phyloP scores from a whole-genome alignment of 1,139 yeast genomes.

The Nakaseomyces bracarensis region DNA sequence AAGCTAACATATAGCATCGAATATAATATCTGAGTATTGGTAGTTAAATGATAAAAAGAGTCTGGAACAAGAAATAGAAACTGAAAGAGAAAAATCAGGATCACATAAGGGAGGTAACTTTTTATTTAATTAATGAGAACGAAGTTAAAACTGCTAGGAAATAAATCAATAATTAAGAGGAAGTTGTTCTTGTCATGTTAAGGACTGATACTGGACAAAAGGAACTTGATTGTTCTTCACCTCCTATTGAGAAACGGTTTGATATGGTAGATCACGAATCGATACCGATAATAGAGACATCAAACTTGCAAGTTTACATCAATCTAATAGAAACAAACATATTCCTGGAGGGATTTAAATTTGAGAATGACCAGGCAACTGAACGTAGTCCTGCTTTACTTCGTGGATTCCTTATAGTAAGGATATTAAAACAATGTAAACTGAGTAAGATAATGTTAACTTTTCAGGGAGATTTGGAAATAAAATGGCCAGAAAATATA shows the following conservation, averaged over 20 bases:
- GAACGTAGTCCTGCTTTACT: conserved; percentile 70
- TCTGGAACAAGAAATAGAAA: too few species aligned
- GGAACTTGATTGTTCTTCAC: too few species aligned
- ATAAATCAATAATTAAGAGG: too few species aligned
- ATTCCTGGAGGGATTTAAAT: conserved; percentile 78
- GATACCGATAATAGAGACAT: conserved; percentile 31
- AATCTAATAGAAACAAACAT: conserved; percentile 67
- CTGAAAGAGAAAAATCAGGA: too few species aligned
- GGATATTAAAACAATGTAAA: conserved; percentile 64
- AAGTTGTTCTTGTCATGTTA: too few species aligned
- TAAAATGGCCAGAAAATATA: conserved; percentile 98
- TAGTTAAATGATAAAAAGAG: too few species aligned
- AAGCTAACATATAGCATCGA: too few species aligned
- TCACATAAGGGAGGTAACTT: too few species aligned
- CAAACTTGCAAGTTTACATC: conserved; percentile 30
- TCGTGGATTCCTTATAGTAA: conserved; percentile 68
- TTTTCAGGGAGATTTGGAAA: conserved; percentile 63
- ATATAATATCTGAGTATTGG: too few species aligned
- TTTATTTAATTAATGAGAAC: too few species aligned
- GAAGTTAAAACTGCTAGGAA: too few species aligned
- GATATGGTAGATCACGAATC: background rate
- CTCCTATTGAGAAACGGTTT: conserved; percentile 3
- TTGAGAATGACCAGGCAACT: conserved; percentile 33
- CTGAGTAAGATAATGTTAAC: conserved; percentile 57
- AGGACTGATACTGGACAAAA: too few species aligned